A percentile compares a stretch with the other conserved stretches of the same genome.
These are phyloP conservation scores for Begonia fuchsioides DNA, from an alignment of 306 rosid species.

Conservation along the genomic window DNA sequence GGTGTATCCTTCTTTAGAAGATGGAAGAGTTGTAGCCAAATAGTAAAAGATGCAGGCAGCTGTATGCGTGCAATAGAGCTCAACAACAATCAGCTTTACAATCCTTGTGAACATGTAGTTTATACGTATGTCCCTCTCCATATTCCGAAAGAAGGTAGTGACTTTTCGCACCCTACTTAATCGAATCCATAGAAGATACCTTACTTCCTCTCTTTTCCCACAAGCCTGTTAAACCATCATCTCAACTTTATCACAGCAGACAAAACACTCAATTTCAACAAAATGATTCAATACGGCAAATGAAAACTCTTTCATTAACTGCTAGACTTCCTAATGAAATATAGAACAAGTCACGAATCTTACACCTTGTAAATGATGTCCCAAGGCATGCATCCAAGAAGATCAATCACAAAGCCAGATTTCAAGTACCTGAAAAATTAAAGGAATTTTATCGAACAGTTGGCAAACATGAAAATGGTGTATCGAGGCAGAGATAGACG, in stretches of 20 bases:
- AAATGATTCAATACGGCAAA: too few species aligned
- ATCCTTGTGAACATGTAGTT: slow-evolving; percentile 69
- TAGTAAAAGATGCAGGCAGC: slow-evolving; percentile 98
- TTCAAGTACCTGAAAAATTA: slow-evolving; percentile 48
- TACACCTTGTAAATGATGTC: slow-evolving; percentile 77
- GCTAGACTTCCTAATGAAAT: too few species aligned
- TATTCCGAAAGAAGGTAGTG: slow-evolving; percentile 24
- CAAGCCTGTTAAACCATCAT: slow-evolving; percentile 35
- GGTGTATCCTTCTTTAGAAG: slow-evolving; percentile 72
- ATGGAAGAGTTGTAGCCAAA: slow-evolving; percentile 85
- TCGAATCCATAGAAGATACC: slow-evolving; percentile 85
- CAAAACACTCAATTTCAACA: too few species aligned
- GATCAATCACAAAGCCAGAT: slow-evolving; percentile 51
- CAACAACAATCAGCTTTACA: slow-evolving; percentile 76
- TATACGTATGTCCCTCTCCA: slow-evolving; percentile 88
- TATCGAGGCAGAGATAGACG: slow-evolving; percentile 1
- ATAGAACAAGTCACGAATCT: background rate
- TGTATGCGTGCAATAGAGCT: slow-evolving; percentile 92
- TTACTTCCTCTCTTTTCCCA: slow-evolving; percentile 65
- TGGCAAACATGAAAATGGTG: slow-evolving; percentile 1
- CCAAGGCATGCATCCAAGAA: slow-evolving; percentile 94
- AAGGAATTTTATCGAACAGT: background rate
- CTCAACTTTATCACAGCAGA: background rate
- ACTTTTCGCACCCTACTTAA: slow-evolving; percentile 62
- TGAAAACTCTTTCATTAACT: too few species aligned